Evolutionary conservation across 371 early-diverging fungal genomes (phyloP).

Genomic region (Sporodiniella umbellata): DNA sequence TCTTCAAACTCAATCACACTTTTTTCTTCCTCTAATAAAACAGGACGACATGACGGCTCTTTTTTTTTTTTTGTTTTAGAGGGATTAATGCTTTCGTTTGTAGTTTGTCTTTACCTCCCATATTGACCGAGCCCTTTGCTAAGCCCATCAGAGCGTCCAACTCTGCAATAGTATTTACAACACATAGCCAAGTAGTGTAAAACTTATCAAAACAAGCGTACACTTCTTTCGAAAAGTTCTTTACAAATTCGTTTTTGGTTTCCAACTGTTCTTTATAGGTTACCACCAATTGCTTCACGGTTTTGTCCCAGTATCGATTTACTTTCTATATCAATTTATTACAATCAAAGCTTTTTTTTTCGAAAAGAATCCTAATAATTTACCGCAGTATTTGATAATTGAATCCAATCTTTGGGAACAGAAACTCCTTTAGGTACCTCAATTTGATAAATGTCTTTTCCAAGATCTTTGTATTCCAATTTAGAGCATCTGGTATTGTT

Average conservation of each 20-base stretch:
- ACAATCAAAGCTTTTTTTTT: neutral
- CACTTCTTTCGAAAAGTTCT: slow-evolving; percentile 66
- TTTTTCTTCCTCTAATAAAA: slow-evolving; percentile 56
- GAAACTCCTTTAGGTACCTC: slow-evolving; percentile 81
- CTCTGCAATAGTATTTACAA: slow-evolving; percentile 76
- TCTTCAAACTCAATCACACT: slow-evolving; percentile 76
- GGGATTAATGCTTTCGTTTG: neutral
- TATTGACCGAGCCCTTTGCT: slow-evolving; percentile 63
- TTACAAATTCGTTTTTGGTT: slow-evolving; percentile 62
- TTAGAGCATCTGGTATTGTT: slow-evolving; percentile 41
- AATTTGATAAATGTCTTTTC: slow-evolving; percentile 95
- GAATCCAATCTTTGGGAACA: slow-evolving; percentile 80
- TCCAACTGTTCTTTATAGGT: slow-evolving; percentile 85
- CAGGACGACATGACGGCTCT: slow-evolving; percentile 79
- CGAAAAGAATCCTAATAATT: slow-evolving; percentile 6
- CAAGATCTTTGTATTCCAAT: slow-evolving; percentile 82
- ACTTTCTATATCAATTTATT: slow-evolving; percentile 50
- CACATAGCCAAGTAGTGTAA: slow-evolving; percentile 68
- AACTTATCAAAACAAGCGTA: slow-evolving; percentile 78
- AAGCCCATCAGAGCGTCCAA: slow-evolving; percentile 92
- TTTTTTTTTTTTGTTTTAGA: neutral
- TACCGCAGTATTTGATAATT: slow-evolving; percentile 78
- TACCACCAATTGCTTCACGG: slow-evolving; percentile 64
- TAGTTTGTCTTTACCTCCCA: slow-evolving; percentile 53
- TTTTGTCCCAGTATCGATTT: slow-evolving; percentile 84